Base-by-base conservation (phyloP, 306 rosid species). In the Glycine soja region DNA sequence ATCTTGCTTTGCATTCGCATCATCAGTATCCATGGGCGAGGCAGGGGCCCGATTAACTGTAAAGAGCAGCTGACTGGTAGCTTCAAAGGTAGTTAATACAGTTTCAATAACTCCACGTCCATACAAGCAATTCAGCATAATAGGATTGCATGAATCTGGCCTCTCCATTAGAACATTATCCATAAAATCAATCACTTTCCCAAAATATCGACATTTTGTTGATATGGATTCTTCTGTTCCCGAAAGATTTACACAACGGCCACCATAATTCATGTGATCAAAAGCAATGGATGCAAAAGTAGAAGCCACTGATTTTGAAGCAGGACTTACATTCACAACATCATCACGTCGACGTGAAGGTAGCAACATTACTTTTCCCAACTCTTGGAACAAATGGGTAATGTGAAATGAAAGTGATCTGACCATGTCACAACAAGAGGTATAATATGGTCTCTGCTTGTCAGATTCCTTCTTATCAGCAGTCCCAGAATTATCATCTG, bases 261-360 rank as follows among this genome's bases (percentile, higher is more conserved):
- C 94, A 67, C 81, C 95, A 83, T 88, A 88, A 84, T 89, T 90
- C 98, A 96, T 93, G 88, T 96, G 99, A 85, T 92, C 97, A 59
- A 88, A 84, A 48, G 91, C 87, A 83, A 96, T 88, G 10, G 91
- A 85, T 19, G 99, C 97, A 84, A 92, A 87, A 62, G 92, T 88
- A 63, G 97, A 92, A 84, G 97, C 97, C 77, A 93, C 97, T 0
- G 91, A 89, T 83, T 92, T 96, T 48, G 99, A 90, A 16, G 98
- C 88, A 70, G 97, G 89, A 11, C 92, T 93, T 71, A 92, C 97
- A 86, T 79, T 96, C 84, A 90, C 90, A 84, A 83, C 85, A 85
- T 96, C 99, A 83, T 96, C 99, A 30, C 98, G 98, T 74, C 99
- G 92, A 56, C 99, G 99, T 65, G 98, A 89, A 74, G 98, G 97